Evolutionary conservation across 2,329 filamentous ascomycete genomes (phyloP).

Genomic region (Arachnomyces sp.): DNA sequence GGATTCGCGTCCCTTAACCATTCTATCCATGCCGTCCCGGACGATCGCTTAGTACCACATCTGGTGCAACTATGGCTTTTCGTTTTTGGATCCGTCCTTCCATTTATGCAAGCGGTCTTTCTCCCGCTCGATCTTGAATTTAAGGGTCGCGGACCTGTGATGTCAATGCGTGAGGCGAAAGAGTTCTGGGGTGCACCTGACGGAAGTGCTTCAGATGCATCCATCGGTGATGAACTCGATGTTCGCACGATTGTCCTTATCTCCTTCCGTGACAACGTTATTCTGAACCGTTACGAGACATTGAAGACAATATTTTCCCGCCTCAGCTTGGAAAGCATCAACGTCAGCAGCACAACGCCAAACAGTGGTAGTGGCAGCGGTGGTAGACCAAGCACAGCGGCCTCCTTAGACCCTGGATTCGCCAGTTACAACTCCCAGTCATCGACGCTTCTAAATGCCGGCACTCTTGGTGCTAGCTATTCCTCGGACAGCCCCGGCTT

Average conservation of each 20-base stretch:
- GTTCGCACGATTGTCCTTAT: conserved; percentile 83
- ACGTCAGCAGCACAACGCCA: conserved; percentile 40
- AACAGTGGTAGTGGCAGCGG: conserved; percentile 38
- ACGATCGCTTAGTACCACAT: conserved; percentile 81
- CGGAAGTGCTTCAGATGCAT: conserved; percentile 26
- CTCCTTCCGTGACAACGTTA: conserved; percentile 79
- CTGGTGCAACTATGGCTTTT: conserved; percentile 92
- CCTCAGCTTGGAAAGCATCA: conserved; percentile 72
- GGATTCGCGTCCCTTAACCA: conserved; percentile 84
- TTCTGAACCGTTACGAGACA: conserved; percentile 79
- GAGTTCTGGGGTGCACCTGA: conserved; percentile 78
- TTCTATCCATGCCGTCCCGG: conserved; percentile 67
- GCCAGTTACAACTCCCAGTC: conserved; percentile 72
- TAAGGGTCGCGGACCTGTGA: conserved; percentile 70
- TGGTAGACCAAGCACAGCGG: conserved; percentile 62
- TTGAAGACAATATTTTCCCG: conserved; percentile 87
- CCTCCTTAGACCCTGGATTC: conserved; percentile 65
- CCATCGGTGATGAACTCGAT: conserved; percentile 60
- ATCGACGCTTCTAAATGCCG: conserved; percentile 69
- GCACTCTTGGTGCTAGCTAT: conserved; percentile 35
- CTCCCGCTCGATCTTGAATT: conserved; percentile 90
- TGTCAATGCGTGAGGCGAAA: conserved; percentile 68
- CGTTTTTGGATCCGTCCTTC: conserved; percentile 81
- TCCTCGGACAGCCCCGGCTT: conserved; percentile 45
- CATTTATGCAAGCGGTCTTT: conserved; percentile 93